phyloP scores from a whole-genome alignment of 1,139 yeast species.

The Candida pseudoviswanathii region DNA sequence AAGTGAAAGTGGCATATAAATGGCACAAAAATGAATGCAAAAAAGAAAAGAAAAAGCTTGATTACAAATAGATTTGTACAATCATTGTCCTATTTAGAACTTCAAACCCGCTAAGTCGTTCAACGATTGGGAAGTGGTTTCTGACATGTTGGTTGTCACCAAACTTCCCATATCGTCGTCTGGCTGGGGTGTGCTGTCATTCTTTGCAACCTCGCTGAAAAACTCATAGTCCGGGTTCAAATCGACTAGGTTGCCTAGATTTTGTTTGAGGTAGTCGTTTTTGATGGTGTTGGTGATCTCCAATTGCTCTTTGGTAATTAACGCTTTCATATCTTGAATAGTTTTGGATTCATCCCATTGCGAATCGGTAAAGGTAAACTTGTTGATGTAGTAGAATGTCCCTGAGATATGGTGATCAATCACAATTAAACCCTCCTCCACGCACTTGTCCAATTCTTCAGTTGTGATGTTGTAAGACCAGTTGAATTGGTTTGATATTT shows the following conservation, averaged over 20 bases:
- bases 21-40: constrained; percentile 2
- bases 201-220: constrained; percentile 16
- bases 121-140: constrained; percentile 10
- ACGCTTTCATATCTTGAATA: constrained; percentile 17
- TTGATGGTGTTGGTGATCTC: constrained; percentile 20
- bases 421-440: constrained; percentile 57
- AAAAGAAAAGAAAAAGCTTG: not conserved
- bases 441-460: constrained; percentile 67
- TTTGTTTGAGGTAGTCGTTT: constrained; percentile 16
- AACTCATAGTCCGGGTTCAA: constrained; percentile 22
- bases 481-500: constrained; percentile 38
- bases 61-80: not conserved
- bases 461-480: constrained; percentile 74
- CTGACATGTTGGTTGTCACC: constrained; percentile 4
- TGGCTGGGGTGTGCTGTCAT: constrained; percentile 10
- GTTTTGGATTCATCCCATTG: constrained; percentile 18
- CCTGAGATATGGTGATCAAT: constrained; percentile 71
- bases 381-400: constrained; percentile 44
- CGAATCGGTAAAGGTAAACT: constrained; percentile 19
- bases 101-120: constrained; percentile 16
- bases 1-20: not conserved
- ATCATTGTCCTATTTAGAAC: constrained; percentile 7
- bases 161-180: constrained; percentile 8
- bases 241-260: constrained; percentile 21
- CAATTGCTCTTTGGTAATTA: constrained; percentile 24